Conservation (phyloP, 805 yeast genomes). For the Saccharomycopsis amapae region DNA sequence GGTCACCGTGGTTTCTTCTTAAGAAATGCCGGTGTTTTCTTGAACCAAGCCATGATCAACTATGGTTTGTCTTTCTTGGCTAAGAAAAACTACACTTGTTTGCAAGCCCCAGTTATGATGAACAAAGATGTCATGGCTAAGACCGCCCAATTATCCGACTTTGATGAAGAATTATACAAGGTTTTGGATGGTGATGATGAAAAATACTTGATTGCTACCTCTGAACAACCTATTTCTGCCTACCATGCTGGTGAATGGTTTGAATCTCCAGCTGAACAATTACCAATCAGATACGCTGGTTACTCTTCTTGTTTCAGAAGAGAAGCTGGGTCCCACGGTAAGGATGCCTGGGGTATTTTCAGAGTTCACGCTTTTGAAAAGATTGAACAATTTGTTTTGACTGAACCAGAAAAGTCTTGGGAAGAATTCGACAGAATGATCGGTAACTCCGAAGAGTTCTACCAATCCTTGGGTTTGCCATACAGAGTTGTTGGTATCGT, state of each 20-base stretch:
- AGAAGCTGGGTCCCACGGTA: constrained; percentile 99
- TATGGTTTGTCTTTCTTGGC: constrained; percentile 85
- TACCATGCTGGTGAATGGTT: constrained; percentile 98
- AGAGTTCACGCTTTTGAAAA: constrained; percentile 98
- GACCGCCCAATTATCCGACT: constrained; percentile 96
- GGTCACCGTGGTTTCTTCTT: constrained; percentile 99
- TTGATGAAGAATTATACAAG: constrained; percentile 96
- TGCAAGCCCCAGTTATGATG: constrained; percentile 99
- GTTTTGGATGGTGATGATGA: constrained; percentile 96
- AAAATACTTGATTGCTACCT: constrained; percentile 95
- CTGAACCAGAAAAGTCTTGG: constrained; percentile 99
- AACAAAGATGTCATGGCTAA: constrained; percentile 99
- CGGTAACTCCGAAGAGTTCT: constrained; percentile 82
- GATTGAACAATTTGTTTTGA: constrained; percentile 90
- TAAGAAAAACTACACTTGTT: constrained; percentile 71
- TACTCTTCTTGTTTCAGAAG: constrained; percentile 98
- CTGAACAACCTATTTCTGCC: constrained; percentile 98
- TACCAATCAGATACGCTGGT: constrained; percentile 95
- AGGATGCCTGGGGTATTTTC: constrained; percentile 99
- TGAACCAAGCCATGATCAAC: constrained; percentile 96
- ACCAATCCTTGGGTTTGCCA: constrained; percentile 85
- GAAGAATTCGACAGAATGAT: constrained; percentile 96
- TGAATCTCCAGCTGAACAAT: constrained; percentile 92
- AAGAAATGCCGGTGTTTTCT: constrained; percentile 91
- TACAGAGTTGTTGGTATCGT: constrained; percentile 97